phyloP scores from a whole-genome alignment of 139 green algal species.

The Trebouxia sp. region DNA sequence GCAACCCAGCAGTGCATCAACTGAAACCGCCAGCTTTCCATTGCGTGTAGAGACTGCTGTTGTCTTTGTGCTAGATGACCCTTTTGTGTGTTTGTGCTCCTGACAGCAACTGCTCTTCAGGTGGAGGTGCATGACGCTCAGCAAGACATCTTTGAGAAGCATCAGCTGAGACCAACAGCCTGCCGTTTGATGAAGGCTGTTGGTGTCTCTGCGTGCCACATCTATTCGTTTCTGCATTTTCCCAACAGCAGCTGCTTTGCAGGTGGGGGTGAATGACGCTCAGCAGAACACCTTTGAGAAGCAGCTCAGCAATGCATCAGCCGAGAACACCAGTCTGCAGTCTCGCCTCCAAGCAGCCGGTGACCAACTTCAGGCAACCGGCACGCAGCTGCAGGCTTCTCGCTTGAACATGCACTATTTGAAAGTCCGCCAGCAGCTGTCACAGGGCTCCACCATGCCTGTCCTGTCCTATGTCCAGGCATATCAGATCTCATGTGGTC shows the following conservation, averaged over 20 bases:
- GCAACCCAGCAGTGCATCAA: too few species aligned
- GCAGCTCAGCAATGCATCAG: constrained; percentile 2
- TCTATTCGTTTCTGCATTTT: neutral
- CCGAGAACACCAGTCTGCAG: neutral
- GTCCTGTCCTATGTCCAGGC: neutral
- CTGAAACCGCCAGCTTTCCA: too few species aligned
- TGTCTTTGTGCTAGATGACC: too few species aligned
- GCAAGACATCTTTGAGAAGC: too few species aligned
- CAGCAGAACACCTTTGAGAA: neutral
- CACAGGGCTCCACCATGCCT: neutral
- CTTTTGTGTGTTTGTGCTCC: too few species aligned
- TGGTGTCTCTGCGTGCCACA: too few species aligned
- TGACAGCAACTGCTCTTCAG: too few species aligned
- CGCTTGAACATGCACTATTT: constrained; percentile 8
- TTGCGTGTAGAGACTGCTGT: too few species aligned
- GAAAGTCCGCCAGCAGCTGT: constrained; percentile 17
- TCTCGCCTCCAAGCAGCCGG: neutral
- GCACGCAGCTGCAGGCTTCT: constrained; percentile 5
- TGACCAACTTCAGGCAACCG: neutral
- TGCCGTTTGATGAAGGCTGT: too few species aligned
- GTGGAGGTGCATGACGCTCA: too few species aligned
- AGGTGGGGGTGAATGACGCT: neutral
- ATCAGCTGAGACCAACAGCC: too few species aligned
- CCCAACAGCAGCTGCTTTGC: neutral
- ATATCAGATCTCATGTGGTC: neutral